Evolutionary conservation across 2,329 filamentous ascomycete genomes (phyloP).

Genomic region (Curvularia sp.): DNA sequence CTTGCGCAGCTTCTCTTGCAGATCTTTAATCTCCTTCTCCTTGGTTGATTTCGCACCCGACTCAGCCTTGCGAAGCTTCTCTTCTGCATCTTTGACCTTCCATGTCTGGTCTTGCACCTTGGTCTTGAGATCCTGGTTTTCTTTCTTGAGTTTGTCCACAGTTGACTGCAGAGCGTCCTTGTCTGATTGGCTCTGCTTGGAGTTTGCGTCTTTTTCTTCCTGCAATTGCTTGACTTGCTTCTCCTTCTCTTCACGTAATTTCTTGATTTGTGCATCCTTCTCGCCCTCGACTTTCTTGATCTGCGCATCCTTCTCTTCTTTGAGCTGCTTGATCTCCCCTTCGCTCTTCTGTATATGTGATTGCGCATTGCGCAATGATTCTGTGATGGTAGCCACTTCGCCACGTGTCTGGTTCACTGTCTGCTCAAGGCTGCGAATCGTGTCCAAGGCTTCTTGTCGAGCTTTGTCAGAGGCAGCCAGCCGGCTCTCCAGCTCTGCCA

Average conservation of each 20-base stretch:
- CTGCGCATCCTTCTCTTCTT: conserved; percentile 16
- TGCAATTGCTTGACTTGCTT: conserved; percentile 2
- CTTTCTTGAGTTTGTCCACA: conserved; percentile 23
- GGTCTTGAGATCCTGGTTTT: conserved; percentile 39
- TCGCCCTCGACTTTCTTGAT: conserved; percentile 13
- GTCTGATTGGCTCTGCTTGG: conserved; percentile 27
- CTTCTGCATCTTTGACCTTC: conserved; percentile 56
- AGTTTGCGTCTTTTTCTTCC: conserved; percentile 32
- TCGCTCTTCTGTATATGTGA: conserved; percentile 34
- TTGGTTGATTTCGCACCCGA: conserved; percentile 14
- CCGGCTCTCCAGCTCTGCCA: conserved; percentile 37
- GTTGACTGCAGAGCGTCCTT: conserved; percentile 25
- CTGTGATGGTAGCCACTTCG: conserved; percentile 33
- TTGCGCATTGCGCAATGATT: conserved; percentile 36
- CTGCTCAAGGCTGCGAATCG: conserved; percentile 37
- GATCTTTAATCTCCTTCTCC: conserved; percentile 49
- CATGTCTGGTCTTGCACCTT: conserved; percentile 54
- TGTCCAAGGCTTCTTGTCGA: conserved; percentile 37
- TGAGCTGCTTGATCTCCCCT: conserved; percentile 51
- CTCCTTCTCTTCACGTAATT: conserved; percentile 41
- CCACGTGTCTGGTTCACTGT: conserved; percentile 33
- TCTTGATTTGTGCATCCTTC: conserved; percentile 45
- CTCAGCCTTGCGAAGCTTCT: conserved; percentile 51
- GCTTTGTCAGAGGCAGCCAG: conserved; percentile 36
- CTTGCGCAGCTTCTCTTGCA: conserved; percentile 55